Evolutionary conservation across 1,284 basidiomycete genomes (phyloP), one percentile per base, ranked within the genome.

Genomic region (Puccinia horiana): DNA sequence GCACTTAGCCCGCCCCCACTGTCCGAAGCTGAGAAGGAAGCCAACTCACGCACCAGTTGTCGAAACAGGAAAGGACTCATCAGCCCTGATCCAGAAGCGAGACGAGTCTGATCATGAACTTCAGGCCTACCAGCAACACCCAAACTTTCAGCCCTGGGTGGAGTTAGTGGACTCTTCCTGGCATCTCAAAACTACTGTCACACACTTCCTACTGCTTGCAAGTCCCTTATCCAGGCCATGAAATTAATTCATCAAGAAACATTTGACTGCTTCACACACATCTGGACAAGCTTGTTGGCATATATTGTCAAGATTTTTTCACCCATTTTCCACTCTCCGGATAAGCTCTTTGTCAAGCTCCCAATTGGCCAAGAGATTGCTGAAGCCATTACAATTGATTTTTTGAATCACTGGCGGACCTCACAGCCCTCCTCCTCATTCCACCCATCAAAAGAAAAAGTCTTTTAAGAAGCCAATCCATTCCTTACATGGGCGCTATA

Each of bases 141-240:
- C 37, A 23, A 40, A 42, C n/a, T 67, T 40, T 29, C 37, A 40
- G 23, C 37, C 63, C 3, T 44, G 14, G 40, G 35, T 11, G 63
- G 63, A 40, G 63, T 67, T 37, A 18, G 63, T 40, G 63, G 63
- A 5, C 63, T 67, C 40, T 67, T 67, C 63, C 35, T 67, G 3
- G 63, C 23, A 37, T 40, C 63, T 11, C 20, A 26, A 26, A 67
- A 67, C 63, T 26, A 67, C n/a, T 18, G 63, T 44, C n/a, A 40
- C 18, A 35, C 37, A 20, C 18, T 29, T 9, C n/a, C 18, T 2
- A 29, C 63, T 20, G 61, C 26, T 63, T 63, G 61, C 26, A 63
- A 29, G 61, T 63, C 61, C 6, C 32, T 63, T 26, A 63, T 63
- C 35, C 61, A 63, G n/a, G 14, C 20, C 26, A 63, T 63, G 61